These are phyloP conservation scores for Echeveria elegans DNA, from an alignment of 164 flowering plant species.

Conservation along the genomic window DNA sequence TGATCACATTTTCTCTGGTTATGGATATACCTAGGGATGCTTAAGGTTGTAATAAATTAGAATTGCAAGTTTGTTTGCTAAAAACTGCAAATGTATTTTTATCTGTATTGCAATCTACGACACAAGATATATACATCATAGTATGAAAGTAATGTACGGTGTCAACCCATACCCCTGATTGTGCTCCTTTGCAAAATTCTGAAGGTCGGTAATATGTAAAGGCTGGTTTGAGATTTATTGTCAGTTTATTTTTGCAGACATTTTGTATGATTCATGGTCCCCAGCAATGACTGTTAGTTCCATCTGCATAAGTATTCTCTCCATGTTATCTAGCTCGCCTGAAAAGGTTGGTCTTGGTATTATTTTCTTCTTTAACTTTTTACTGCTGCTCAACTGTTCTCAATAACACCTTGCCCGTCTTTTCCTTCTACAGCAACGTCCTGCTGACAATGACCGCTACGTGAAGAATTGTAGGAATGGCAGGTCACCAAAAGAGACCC, in stretches of 20 bases:
- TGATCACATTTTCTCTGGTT: too few relatives aligned
- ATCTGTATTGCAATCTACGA: too few relatives aligned
- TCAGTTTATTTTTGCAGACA: slow-evolving; percentile 31
- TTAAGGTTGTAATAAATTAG: too few relatives aligned
- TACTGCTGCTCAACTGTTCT: not conserved
- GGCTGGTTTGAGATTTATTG: too few relatives aligned
- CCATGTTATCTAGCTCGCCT: slow-evolving; percentile 58
- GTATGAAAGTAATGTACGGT: too few relatives aligned
- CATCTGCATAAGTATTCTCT: slow-evolving; percentile 80
- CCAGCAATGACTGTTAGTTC: slow-evolving; percentile 72
- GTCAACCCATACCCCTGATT: too few relatives aligned
- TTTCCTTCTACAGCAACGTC: slow-evolving; percentile 33
- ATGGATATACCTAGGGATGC: too few relatives aligned
- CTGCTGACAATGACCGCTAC: slow-evolving; percentile 43
- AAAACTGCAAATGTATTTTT: too few relatives aligned
- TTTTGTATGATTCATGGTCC: slow-evolving; percentile 35
- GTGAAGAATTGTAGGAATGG: slow-evolving; percentile 47
- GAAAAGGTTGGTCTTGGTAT: slow-evolving; percentile 1
- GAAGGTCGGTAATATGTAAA: too few relatives aligned
- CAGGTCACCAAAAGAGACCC: slow-evolving; percentile 28
- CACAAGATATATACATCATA: too few relatives aligned
- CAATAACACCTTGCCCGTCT: not conserved
- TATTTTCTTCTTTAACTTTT: not conserved
- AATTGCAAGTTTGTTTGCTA: too few relatives aligned
- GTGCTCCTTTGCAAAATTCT: too few relatives aligned